Conservation (phyloP, 1,284 basidiomycete species). For the Pseudozyma sp. region DNA sequence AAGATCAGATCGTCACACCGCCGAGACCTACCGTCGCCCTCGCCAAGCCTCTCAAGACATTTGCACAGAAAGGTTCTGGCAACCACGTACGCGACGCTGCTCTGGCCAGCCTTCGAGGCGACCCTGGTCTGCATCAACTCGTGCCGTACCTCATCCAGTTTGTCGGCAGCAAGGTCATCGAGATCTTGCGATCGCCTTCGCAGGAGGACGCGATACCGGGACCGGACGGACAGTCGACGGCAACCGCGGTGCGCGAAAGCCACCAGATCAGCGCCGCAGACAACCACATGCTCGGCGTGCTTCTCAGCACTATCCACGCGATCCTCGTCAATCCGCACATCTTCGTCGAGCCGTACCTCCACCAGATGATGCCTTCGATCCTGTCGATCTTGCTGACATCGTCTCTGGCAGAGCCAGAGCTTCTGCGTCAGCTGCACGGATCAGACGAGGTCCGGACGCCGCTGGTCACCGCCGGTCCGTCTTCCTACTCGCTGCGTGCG, state of each 20-base stretch:
- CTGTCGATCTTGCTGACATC: constrained; percentile 90
- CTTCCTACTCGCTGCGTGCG: constrained; percentile 49
- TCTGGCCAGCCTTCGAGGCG: constrained; percentile 85
- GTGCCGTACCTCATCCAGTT: constrained; percentile 94
- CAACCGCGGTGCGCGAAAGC: constrained; percentile 29
- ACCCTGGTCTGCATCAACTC: constrained; percentile 93
- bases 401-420: constrained; percentile 72
- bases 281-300: constrained; percentile 56
- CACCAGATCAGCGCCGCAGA: constrained; percentile 37
- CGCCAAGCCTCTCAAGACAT: constrained; percentile 49
- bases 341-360: constrained; percentile 95
- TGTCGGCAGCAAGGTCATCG: constrained; percentile 79
- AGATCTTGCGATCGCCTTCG: constrained; percentile 66
- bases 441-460: constrained; percentile 29
- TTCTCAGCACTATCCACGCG: constrained; percentile 61
- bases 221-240: constrained; percentile 7
- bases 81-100: constrained; percentile 76
- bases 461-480: constrained; percentile 34
- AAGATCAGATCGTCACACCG: constrained; percentile 43
- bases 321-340: constrained; percentile 76
- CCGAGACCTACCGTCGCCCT: constrained; percentile 37
- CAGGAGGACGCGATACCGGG: constrained; percentile 12
- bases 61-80: constrained; percentile 53
- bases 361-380: constrained; percentile 92
- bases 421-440: constrained; percentile 19